These are phyloP conservation scores for Boletellus sp. DNA, from an alignment of 1,284 basidiomycete genomes.

Conservation along the genomic window DNA sequence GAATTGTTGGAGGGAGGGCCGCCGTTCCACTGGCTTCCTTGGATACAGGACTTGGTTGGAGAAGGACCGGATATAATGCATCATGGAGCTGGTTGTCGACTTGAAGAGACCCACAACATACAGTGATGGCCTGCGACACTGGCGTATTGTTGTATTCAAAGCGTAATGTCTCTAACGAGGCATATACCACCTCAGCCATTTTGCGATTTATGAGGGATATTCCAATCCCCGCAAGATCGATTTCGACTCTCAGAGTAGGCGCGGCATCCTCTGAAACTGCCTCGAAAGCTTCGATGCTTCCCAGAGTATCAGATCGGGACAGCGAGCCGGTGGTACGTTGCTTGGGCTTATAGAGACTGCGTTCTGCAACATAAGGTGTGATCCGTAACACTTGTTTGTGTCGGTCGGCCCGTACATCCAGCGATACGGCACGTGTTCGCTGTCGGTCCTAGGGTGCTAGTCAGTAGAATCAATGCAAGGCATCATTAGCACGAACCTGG, in stretches of 20 bases:
- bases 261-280: constrained; percentile 77
- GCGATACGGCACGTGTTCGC: constrained; percentile 65
- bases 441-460: constrained; percentile 44
- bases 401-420: constrained; percentile 92
- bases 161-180: constrained; percentile 77
- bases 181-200: constrained; percentile 88
- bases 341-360: constrained; percentile 86
- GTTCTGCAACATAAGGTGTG: constrained; percentile 83
- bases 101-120: constrained; percentile 90
- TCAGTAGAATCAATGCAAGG: constrained; percentile 6
- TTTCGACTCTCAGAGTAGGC: constrained; percentile 64
- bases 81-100: constrained; percentile 98
- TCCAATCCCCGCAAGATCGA: constrained; percentile 91
- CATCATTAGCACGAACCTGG: constrained; percentile 45
- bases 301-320: constrained; percentile 67
- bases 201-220: constrained; percentile 89
- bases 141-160: constrained; percentile 86
- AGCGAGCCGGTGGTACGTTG: constrained; percentile 47
- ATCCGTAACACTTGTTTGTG: constrained; percentile 86
- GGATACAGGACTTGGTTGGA: constrained; percentile 91
- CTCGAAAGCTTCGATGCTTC: constrained; percentile 81
- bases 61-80: constrained; percentile 90
- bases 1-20: constrained; percentile 82
- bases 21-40: constrained; percentile 80
- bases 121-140: constrained; percentile 76